phyloP scores from a whole-genome alignment of 371 early-diverging fungal genomes.

The Syncephalastrum monosporum region DNA sequence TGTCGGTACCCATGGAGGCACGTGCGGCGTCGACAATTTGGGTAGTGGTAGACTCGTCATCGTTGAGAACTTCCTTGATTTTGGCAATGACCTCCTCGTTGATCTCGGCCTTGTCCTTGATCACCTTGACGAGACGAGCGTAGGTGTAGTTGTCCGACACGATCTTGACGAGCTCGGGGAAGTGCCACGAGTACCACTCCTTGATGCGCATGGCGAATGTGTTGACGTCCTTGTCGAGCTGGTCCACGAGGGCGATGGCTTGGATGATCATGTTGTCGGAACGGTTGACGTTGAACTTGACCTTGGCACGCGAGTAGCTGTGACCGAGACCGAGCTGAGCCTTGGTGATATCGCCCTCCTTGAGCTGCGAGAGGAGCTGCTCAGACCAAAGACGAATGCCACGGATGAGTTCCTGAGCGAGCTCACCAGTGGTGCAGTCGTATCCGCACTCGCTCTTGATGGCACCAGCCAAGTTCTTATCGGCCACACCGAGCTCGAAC shows the following conservation, averaged over 20 bases:
- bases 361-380: slow-evolving; percentile 85
- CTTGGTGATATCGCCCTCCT: slow-evolving; percentile 88
- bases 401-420: slow-evolving; percentile 88
- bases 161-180: slow-evolving; percentile 97
- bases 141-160: slow-evolving; percentile 90
- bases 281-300: slow-evolving; percentile 97
- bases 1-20: slow-evolving; percentile 95
- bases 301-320: slow-evolving; percentile 96
- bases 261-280: slow-evolving; percentile 95
- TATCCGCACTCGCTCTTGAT: slow-evolving; percentile 79
- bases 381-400: slow-evolving; percentile 91
- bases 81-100: slow-evolving; percentile 72
- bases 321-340: slow-evolving; percentile 98
- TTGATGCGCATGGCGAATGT: slow-evolving; percentile 87
- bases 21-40: slow-evolving; percentile 93
- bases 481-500: slow-evolving; percentile 88
- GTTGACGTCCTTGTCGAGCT: slow-evolving; percentile 95
- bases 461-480: slow-evolving; percentile 89
- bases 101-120: slow-evolving; percentile 89
- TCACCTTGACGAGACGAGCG: slow-evolving; percentile 83
- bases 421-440: slow-evolving; percentile 79
- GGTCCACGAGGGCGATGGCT: slow-evolving; percentile 87
- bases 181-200: slow-evolving; percentile 99
- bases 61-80: slow-evolving; percentile 75
- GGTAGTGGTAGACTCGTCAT: slow-evolving; percentile 62